Conservation (phyloP, 345 rosid genomes). For the Adansonia digitata region DNA sequence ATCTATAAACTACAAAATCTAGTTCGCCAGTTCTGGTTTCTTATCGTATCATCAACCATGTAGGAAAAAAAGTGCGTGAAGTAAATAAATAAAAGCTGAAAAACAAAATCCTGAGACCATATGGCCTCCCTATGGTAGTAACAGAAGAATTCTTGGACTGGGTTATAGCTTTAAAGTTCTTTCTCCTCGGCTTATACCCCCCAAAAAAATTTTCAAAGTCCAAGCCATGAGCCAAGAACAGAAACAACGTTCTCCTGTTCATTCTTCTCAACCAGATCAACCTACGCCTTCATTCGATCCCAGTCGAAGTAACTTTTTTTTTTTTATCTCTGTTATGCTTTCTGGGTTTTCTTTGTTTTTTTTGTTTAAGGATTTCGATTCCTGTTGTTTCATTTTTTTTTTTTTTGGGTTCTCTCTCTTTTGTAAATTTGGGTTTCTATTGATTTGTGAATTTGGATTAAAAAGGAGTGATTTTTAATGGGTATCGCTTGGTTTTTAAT, state of each 20-base stretch:
- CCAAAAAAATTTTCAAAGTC: not conserved
- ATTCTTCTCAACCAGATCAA: slow-evolving; percentile 11
- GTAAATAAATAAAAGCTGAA: not conserved
- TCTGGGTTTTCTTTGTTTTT: slow-evolving; percentile 3
- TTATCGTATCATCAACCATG: not conserved
- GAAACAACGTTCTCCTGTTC: slow-evolving; percentile 17
- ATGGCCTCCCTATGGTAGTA: not conserved
- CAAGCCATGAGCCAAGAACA: slow-evolving; percentile 39
- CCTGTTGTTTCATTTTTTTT: not conserved
- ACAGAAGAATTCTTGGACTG: not conserved
- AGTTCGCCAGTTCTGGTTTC: not conserved
- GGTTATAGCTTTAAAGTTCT: too few species aligned
- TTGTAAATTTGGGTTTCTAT: not conserved
- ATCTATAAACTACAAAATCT: not conserved
- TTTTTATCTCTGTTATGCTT: not conserved
- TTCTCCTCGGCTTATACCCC: too few species aligned
- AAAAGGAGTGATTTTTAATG: not conserved
- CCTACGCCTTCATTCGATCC: slow-evolving; percentile 55
- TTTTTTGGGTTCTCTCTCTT: not conserved
- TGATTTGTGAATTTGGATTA: slow-evolving; percentile 10
- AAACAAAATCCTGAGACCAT: not conserved
- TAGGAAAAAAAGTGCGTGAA: not conserved
- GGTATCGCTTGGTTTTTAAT: not conserved
- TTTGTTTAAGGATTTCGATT: slow-evolving; percentile 19
- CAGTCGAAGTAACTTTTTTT: slow-evolving; percentile 60